Base-by-base conservation (phyloP, 768 basidiomycete species). In the Phaffia australis region DNA sequence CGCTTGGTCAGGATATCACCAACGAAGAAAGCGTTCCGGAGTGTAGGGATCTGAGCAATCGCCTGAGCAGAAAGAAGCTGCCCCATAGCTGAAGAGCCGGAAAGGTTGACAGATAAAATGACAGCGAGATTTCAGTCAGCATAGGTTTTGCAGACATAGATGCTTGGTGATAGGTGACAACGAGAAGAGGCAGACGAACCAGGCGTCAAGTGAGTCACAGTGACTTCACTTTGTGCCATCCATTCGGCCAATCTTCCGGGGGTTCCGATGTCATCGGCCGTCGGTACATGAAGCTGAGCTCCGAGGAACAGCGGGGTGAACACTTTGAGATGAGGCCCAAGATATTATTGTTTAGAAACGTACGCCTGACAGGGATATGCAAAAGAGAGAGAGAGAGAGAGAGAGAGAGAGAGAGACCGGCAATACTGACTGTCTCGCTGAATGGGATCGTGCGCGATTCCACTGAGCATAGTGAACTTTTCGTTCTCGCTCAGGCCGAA, bases 1-100 rank as follows among this genome's bases (percentile, higher is more conserved):
- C 95, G 88, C 77, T 98, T 99, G 69, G 95, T 98, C 64, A 99
- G 84, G 52, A 98, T 85, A 74, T 99, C 95, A n/a, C 95, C 95
- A 55, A 99, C 95, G 75, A 99, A 98, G 81, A 99, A 98, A 14
- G 95, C 95, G 72, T 87, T 90, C 48, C 77, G 79, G 25, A 99
- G 84, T 8, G 87, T 83, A 6, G 90, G 87, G 70, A 98, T 94
- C 73, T 89, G 87, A 23, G 81, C 78, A 0, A 83, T 85, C 0
- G 87, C 86, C 70, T 88, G 86, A 0, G 92, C 89, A 16, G 92
- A 95, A 61, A 99, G 85, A 9, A 99, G 86, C 74, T 99, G 95
- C 69, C 95, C 95, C 94, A 97, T 98, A 27, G 94, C 94, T 73
- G 64, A 0, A 27, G 29, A 25, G 23, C 15, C 11, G 15, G 11